Evolutionary conservation across 2,329 filamentous ascomycete species (phyloP).

Genomic region (Ascochyta fabae): DNA sequence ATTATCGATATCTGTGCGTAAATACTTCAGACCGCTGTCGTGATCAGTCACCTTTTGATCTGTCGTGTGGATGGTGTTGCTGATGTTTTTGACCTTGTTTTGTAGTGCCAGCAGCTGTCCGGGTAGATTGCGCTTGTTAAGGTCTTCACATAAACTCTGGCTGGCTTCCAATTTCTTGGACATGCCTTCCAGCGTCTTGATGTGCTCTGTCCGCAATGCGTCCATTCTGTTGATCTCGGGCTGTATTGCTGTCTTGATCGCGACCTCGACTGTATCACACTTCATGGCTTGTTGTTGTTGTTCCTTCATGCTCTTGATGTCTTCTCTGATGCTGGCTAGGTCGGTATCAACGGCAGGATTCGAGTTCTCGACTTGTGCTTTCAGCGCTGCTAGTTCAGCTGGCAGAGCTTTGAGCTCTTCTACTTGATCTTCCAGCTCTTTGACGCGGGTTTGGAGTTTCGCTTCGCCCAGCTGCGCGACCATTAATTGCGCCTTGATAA

Average conservation of each 20-base stretch:
- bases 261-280: not conserved
- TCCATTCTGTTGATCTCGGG: not conserved
- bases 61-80: not conserved
- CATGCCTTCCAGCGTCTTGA: not conserved
- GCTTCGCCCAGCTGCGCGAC: not conserved
- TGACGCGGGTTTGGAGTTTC: not conserved
- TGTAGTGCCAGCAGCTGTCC: conserved; percentile 1
- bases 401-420: not conserved
- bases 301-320: not conserved
- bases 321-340: not conserved
- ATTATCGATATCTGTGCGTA: not conserved
- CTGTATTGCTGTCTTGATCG: not conserved
- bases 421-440: not conserved
- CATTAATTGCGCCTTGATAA: not conserved
- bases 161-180: not conserved
- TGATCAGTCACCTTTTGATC: not conserved
- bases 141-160: not conserved
- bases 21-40: not conserved
- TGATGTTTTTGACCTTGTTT: not conserved
- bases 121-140: not conserved
- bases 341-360: not conserved
- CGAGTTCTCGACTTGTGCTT: not conserved
- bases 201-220: not conserved
- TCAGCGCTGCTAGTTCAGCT: not conserved
- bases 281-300: not conserved